These are phyloP conservation scores for Zopfia rhizophila DNA, from an alignment of 2,329 filamentous ascomycete genomes.

Conservation along the genomic window DNA sequence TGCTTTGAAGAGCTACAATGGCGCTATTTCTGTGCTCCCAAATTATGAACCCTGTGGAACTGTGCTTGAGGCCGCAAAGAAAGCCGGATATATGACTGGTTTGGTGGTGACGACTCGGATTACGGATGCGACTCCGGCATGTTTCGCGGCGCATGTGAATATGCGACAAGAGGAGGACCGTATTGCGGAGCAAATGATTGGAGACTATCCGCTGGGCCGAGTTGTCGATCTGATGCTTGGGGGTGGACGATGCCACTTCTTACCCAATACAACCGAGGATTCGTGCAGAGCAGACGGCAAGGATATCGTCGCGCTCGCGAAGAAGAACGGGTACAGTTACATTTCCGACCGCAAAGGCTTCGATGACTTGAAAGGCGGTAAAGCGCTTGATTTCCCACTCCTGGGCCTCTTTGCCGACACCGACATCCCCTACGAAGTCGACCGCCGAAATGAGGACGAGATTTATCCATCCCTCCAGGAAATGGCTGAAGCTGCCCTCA, in stretches of 20 bases:
- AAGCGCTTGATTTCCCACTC: conserved; percentile 77
- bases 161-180: conserved; percentile 83
- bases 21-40: conserved; percentile 89
- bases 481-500: conserved; percentile 86
- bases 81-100: conserved; percentile 89
- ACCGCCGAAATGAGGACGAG: conserved; percentile 81
- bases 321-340: conserved; percentile 84
- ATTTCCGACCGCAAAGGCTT: conserved; percentile 78
- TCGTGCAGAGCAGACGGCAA: conserved; percentile 83
- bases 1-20: conserved; percentile 93
- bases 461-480: conserved; percentile 89
- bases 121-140: conserved; percentile 95
- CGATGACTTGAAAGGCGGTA: conserved; percentile 75
- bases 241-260: conserved; percentile 91
- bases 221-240: conserved; percentile 93
- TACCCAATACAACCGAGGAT: conserved; percentile 81
- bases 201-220: conserved; percentile 84
- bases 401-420: conserved; percentile 84
- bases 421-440: conserved; percentile 94
- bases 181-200: conserved; percentile 92
- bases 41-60: conserved; percentile 90
- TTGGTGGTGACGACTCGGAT: conserved; percentile 94
- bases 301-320: conserved; percentile 79
- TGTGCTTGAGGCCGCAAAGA: conserved; percentile 91
- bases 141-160: conserved; percentile 90